Evolutionary conservation across 2,329 filamentous ascomycete genomes (phyloP), one percentile per base, ranked within the genome.

Genomic region (Dothidotthia symphoricarpi): DNA sequence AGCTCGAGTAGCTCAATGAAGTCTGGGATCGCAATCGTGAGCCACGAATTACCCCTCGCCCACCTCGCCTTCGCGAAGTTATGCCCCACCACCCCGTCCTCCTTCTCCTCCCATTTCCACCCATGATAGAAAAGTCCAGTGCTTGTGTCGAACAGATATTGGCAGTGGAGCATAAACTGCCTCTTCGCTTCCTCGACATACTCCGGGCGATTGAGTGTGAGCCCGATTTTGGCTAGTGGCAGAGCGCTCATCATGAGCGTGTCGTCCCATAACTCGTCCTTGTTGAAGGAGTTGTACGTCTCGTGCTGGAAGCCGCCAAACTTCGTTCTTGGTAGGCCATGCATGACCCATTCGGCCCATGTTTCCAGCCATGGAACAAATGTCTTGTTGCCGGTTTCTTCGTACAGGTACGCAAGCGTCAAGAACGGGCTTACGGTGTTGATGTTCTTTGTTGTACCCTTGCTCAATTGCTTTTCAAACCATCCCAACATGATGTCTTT

Each of bases 231-330:
- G 13, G 85, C 85, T 13, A 90, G 73, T 1, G 86, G 86, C 66
- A 90, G 70, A 5, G 88, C 86, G 1, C 85, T 89, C 86, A 91
- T 91, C 86, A 91, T 90, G 29, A 91, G 73, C 5, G 86, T 91
- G 61, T 91, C 86, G 51, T 89, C 86, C 86, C 86, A 91, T 15
- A 90, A 73, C 69, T 90, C 83, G 61, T 87, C 76, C 45, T 81
- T 74, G 64, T 91, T 88, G 47, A 78, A 75, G 2, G 80, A 76
- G 22, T 83, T 67, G 53, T 89, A 89, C 0, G 86, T 90, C 44
- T 84, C 78, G 65, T 86, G 85, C 64, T 88, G 85, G 73, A 88
- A 85, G 40, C 83, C 58, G 75, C 82, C 85, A 57, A 81, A 83
- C 33, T 77, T 78, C 1, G 86, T 90, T 27, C 85, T 75, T 10